A percentile compares a stretch with the other conserved stretches of the same genome.
phyloP scores from a whole-genome alignment of 176 grass and related monocot genomes.

The Hsuehochloa calcarea region DNA sequence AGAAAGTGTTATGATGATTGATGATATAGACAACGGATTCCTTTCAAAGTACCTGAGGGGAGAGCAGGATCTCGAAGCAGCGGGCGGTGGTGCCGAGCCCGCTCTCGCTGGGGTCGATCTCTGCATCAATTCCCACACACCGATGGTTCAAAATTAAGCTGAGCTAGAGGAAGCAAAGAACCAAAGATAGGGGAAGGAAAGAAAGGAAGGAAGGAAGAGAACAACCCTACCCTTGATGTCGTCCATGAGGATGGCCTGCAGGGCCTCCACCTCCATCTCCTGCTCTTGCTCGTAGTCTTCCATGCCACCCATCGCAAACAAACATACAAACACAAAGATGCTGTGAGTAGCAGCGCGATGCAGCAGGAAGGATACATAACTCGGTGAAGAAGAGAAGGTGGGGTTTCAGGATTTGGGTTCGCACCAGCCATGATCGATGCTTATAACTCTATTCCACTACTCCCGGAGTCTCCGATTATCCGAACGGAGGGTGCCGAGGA shows the following conservation, averaged over 20 bases:
- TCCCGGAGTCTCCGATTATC: not conserved
- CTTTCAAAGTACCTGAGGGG: conserved; percentile 57
- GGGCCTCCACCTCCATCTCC: conserved; percentile 95
- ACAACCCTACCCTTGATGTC: conserved; percentile 55
- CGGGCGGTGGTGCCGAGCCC: conserved; percentile 61
- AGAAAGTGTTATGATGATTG: not conserved
- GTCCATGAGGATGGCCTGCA: conserved; percentile 97
- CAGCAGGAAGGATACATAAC: not conserved
- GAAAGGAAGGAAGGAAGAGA: not conserved
- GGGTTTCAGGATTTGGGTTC: conserved; percentile 19
- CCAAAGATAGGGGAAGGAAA: conserved; percentile 5
- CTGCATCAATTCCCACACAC: conserved; percentile 31
- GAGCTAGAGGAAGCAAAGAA: not conserved
- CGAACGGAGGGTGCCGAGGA: not conserved
- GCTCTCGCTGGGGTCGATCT: conserved; percentile 87
- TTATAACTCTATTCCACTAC: not conserved
- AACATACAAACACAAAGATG: not conserved
- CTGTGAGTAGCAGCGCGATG: conserved; percentile 7
- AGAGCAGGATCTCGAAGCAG: conserved; percentile 83
- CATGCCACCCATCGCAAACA: not conserved
- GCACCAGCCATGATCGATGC: conserved; percentile 48
- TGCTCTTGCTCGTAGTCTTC: conserved; percentile 92
- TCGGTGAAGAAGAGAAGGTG: not conserved
- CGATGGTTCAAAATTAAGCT: conserved; percentile 10
- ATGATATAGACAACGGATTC: not conserved